Conservation (phyloP, 768 basidiomycete genomes). For the Nidularia pulvinata region DNA sequence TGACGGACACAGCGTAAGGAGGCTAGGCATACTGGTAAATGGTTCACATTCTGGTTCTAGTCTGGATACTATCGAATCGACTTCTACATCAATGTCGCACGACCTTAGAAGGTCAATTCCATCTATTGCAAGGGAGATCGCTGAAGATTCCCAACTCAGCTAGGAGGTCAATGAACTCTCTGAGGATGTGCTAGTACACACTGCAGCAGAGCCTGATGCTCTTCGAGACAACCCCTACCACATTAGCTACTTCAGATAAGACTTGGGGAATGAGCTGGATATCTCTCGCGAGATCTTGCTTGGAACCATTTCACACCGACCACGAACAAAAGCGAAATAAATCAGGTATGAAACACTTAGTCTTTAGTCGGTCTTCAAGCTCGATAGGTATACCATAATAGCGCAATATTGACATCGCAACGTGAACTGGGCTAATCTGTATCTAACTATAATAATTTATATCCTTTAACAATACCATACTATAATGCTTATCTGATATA, state of each 20-base stretch:
- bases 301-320: slow-evolving; percentile 14
- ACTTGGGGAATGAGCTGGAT: slow-evolving; percentile 30
- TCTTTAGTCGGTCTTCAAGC: background rate
- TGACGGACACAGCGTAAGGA: no score
- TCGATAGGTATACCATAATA: no score
- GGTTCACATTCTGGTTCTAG: no score
- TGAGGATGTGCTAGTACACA: slow-evolving; percentile 17
- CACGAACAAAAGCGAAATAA: slow-evolving; percentile 3
- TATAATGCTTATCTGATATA: no score
- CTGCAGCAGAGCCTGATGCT: slow-evolving; percentile 19
- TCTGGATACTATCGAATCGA: no score
- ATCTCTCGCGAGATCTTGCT: slow-evolving; percentile 18
- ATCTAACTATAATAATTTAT: no score
- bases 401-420: no score
- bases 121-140: slow-evolving; percentile 24
- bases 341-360: background rate
- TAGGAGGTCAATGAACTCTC: slow-evolving; percentile 4
- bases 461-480: no score
- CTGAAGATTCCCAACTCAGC: slow-evolving; percentile 10
- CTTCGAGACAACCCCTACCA: slow-evolving; percentile 29
- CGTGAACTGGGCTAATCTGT: no score
- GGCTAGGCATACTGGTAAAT: no score
- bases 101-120: background rate
- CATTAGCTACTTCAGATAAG: slow-evolving; percentile 26
- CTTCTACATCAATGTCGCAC: no score